These are phyloP conservation scores for Penicillium sp. DNA, from an alignment of 2,329 filamentous ascomycete genomes.

Conservation along the genomic window DNA sequence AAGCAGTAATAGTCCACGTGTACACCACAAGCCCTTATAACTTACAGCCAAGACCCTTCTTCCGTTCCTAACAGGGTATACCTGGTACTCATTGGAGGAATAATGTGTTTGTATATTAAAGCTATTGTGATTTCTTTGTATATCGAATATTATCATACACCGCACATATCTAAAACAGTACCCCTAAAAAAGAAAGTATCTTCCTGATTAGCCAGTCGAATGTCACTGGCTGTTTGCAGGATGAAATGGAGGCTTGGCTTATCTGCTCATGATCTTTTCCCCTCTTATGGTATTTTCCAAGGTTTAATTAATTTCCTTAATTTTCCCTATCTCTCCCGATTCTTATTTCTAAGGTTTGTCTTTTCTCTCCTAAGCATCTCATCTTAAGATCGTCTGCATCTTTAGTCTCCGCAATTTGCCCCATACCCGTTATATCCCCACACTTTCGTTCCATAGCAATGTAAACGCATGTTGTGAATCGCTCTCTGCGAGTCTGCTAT, in stretches of 20 bases:
- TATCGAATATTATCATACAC: neutral
- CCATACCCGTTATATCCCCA: constrained; percentile 3
- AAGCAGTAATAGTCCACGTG: neutral
- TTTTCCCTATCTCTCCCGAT: neutral
- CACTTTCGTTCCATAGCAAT: constrained; percentile 19
- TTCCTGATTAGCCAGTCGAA: constrained; percentile 10
- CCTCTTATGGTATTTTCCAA: neutral
- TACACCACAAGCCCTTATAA: neutral
- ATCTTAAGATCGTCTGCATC: neutral
- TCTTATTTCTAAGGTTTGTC: too few relatives aligned
- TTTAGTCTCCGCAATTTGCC: neutral
- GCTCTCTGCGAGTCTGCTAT: neutral
- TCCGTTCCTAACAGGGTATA: neutral
- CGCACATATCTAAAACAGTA: neutral
- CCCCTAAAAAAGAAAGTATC: neutral
- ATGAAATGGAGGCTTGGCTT: neutral
- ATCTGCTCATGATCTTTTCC: constrained; percentile 5
- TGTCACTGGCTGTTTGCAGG: constrained; percentile 10
- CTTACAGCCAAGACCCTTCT: neutral
- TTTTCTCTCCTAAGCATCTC: too few relatives aligned
- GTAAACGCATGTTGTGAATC: constrained; percentile 12
- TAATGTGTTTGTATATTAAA: neutral
- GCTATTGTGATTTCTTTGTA: neutral
- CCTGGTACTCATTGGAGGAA: neutral
- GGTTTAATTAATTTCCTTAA: neutral